These are phyloP conservation scores for Avena atlantica DNA, from an alignment of 176 grass and related monocot genomes.

Conservation along the genomic window DNA sequence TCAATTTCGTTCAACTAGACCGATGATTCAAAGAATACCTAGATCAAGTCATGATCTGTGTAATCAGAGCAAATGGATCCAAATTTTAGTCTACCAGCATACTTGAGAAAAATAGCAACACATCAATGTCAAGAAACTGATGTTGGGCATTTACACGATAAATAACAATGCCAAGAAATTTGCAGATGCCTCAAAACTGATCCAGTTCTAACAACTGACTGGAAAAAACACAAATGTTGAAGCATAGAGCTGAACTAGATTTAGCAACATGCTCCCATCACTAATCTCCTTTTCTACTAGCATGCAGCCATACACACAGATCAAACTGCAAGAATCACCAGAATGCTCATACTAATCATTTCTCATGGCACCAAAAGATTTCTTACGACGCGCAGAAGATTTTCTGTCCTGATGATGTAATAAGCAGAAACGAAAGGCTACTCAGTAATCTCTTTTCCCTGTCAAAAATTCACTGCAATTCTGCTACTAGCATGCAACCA, in stretches of 20 bases:
- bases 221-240: background rate
- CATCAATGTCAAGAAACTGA: background rate
- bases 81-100: background rate
- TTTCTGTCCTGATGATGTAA: slow-evolving; percentile 26
- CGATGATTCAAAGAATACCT: background rate
- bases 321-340: background rate
- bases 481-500: background rate
- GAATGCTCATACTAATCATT: background rate
- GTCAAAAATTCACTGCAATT: slow-evolving; percentile 30
- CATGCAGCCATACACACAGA: slow-evolving; percentile 27
- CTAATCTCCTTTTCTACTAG: background rate
- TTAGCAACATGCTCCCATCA: slow-evolving; percentile 3
- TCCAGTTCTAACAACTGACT: background rate
- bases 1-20: background rate
- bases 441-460: slow-evolving; percentile 29
- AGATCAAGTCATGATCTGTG: background rate
- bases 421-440: slow-evolving; percentile 29
- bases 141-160: background rate
- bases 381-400: background rate
- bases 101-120: background rate
- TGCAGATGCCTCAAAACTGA: background rate
- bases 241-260: background rate
- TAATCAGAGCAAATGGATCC: background rate
- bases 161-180: background rate
- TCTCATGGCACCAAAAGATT: background rate